Conservation (phyloP, 495 filamentous ascomycete genomes). For the Podospora australis region DNA sequence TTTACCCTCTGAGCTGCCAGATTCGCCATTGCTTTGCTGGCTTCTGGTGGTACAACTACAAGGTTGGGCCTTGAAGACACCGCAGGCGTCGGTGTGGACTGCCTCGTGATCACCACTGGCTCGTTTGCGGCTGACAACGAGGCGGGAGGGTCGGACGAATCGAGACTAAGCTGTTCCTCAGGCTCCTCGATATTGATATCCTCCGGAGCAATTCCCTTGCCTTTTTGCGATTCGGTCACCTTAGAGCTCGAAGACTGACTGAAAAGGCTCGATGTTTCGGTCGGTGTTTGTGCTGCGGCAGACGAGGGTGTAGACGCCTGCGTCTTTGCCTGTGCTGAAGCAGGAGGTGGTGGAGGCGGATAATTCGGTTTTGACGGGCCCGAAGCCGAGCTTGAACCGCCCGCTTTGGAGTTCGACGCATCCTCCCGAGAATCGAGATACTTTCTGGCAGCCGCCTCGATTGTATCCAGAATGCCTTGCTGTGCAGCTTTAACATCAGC, state of each 20-base stretch:
- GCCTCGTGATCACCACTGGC: background rate
- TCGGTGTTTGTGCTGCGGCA: slow-evolving; percentile 3
- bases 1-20: slow-evolving; percentile 16
- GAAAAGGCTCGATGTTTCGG: slow-evolving; percentile 14
- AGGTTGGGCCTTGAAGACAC: slow-evolving; percentile 2
- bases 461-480: slow-evolving; percentile 35
- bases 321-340: background rate
- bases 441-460: background rate
- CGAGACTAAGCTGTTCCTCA: slow-evolving; percentile 28
- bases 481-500: slow-evolving; percentile 33
- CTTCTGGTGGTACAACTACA: background rate
- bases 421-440: background rate
- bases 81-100: slow-evolving; percentile 1
- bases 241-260: slow-evolving; percentile 8
- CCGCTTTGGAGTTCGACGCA: slow-evolving; percentile 9
- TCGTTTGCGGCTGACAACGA: slow-evolving; percentile 7
- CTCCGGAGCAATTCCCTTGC: slow-evolving; percentile 29
- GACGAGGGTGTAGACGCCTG: background rate
- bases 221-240: slow-evolving; percentile 20
- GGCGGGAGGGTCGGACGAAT: slow-evolving; percentile 10
- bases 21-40: slow-evolving; percentile 6
- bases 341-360: background rate
- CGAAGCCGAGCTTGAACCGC: background rate
- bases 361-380: background rate
- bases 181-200: slow-evolving; percentile 44